These are phyloP conservation scores for Cutaneotrichosporon cutaneum DNA, from an alignment of 1,284 basidiomycete genomes.

Conservation along the genomic window DNA sequence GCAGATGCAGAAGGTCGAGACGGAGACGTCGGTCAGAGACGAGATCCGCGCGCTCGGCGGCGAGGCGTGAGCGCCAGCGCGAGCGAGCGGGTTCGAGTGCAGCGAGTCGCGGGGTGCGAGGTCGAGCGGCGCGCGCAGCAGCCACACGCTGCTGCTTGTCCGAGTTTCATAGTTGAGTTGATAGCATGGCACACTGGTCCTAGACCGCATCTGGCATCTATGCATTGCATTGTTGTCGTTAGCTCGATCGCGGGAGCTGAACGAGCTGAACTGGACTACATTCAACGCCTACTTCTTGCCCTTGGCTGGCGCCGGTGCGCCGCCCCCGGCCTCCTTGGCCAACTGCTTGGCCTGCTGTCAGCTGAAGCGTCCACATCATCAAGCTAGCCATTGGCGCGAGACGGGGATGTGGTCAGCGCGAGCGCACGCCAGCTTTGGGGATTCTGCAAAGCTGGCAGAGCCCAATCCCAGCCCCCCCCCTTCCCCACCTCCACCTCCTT, in stretches of 20 bases:
- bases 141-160: no score
- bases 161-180: neutral
- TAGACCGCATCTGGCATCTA: slow-evolving; percentile 15
- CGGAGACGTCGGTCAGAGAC: slow-evolving; percentile 74
- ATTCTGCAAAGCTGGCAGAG: no score
- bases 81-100: neutral
- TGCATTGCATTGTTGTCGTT: slow-evolving; percentile 29
- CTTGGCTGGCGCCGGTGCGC: slow-evolving; percentile 2
- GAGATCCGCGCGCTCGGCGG: slow-evolving; percentile 65
- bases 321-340: slow-evolving; percentile 18
- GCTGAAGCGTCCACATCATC: no score
- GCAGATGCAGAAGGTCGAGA: slow-evolving; percentile 92
- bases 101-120: neutral
- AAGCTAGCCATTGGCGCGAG: no score
- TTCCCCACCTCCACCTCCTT: neutral
- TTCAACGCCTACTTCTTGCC: slow-evolving; percentile 21
- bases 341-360: slow-evolving; percentile 23
- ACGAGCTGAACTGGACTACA: neutral
- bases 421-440: no score
- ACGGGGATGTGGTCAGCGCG: no score
- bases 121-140: neutral
- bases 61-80: slow-evolving; percentile 16
- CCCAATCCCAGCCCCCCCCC: no score
- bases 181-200: neutral
- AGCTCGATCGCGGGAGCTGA: neutral